A percentile compares a stretch with the other conserved stretches of the same genome.
Conservation (phyloP, 306 rosid species). For the Elaeagnus macrophylla region DNA sequence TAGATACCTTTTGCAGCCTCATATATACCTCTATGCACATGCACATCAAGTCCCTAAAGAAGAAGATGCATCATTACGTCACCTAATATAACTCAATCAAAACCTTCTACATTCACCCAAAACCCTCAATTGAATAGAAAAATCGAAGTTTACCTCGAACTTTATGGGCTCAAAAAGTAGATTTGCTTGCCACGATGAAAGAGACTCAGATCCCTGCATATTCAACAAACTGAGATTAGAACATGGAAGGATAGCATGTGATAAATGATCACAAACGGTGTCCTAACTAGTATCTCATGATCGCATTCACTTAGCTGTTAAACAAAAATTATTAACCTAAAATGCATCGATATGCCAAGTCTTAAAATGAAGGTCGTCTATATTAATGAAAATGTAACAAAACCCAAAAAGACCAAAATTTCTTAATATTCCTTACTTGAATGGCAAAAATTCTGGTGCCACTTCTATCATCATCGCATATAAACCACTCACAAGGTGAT, state of each 20-base stretch:
- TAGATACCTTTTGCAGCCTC: slow-evolving; percentile 97
- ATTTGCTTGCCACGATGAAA: slow-evolving; percentile 97
- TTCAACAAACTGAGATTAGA: background rate
- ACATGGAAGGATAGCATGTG: background rate
- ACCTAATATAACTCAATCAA: background rate
- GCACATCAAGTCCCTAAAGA: slow-evolving; percentile 61
- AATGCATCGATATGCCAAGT: no score
- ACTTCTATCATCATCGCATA: slow-evolving; percentile 71
- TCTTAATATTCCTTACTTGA: slow-evolving; percentile 42
- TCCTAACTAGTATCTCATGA: background rate
- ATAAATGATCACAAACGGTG: background rate
- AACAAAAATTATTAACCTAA: background rate
- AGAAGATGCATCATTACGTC: background rate
- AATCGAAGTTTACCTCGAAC: slow-evolving; percentile 55
- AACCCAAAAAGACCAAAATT: no score
- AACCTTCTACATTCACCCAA: no score
- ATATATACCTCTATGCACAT: slow-evolving; percentile 91
- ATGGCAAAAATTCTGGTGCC: slow-evolving; percentile 65
- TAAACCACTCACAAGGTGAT: slow-evolving; percentile 87
- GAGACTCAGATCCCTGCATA: slow-evolving; percentile 79
- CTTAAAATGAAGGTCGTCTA: no score
- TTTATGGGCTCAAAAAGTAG: slow-evolving; percentile 82
- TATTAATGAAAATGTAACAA: no score
- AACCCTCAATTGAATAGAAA: no score
- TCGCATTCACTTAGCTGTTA: background rate